These are phyloP conservation scores for Arthromyces matolae DNA, from an alignment of 768 basidiomycete species.

Conservation along the genomic window DNA sequence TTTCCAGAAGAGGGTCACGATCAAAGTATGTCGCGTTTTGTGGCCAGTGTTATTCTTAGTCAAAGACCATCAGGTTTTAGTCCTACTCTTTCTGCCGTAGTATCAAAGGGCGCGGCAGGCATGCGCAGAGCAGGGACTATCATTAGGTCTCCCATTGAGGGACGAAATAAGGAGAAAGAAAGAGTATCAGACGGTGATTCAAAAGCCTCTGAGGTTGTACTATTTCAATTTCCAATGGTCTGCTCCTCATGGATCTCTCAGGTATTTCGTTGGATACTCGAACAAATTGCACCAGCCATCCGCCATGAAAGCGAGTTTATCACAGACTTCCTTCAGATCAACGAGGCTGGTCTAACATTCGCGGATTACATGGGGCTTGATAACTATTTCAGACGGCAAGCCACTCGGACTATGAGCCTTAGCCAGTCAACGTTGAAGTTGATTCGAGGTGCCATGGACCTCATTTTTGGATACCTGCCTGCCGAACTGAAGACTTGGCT, in stretches of 20 bases:
- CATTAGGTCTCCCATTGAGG: slow-evolving; percentile 74
- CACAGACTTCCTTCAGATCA: slow-evolving; percentile 88
- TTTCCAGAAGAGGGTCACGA: slow-evolving; percentile 70
- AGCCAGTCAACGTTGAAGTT: slow-evolving; percentile 72
- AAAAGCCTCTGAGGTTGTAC: slow-evolving; percentile 64
- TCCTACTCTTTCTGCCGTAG: slow-evolving; percentile 34
- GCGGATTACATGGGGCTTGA: slow-evolving; percentile 95
- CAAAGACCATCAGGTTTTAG: slow-evolving; percentile 40
- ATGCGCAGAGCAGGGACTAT: slow-evolving; percentile 84
- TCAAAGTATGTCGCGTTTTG: slow-evolving; percentile 49
- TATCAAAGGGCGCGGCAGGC: slow-evolving; percentile 48
- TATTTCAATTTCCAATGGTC: neutral
- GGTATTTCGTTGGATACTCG: slow-evolving; percentile 73
- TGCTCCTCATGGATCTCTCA: slow-evolving; percentile 27
- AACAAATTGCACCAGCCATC: slow-evolving; percentile 72
- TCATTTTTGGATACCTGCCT: slow-evolving; percentile 92
- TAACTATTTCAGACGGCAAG: slow-evolving; percentile 91
- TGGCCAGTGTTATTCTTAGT: neutral
- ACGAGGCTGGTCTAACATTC: slow-evolving; percentile 83
- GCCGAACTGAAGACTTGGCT: slow-evolving; percentile 82
- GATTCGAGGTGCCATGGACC: slow-evolving; percentile 84
- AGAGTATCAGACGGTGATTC: slow-evolving; percentile 55
- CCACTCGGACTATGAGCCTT: slow-evolving; percentile 66
- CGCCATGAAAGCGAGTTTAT: slow-evolving; percentile 86
- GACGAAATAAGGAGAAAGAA: slow-evolving; percentile 56